A percentile compares a stretch with the other conserved stretches of the same genome.
Conservation (phyloP, 2,329 filamentous ascomycete genomes). For the Pseudogymnoascus sp. region DNA sequence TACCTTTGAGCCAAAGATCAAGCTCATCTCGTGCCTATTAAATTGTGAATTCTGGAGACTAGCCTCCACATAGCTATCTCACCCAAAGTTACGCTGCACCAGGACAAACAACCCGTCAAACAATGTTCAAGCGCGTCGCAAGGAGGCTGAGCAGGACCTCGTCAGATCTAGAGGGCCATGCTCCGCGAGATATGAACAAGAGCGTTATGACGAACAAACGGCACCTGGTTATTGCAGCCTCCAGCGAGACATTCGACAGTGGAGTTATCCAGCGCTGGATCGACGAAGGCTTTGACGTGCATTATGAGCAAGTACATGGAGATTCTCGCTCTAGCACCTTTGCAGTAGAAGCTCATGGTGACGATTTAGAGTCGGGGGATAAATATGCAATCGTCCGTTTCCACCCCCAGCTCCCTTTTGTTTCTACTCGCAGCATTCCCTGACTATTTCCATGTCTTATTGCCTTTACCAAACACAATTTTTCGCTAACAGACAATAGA, state of each 20-base stretch:
- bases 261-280: slow-evolving; percentile 45
- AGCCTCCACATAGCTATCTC: neutral
- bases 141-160: neutral
- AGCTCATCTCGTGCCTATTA: neutral
- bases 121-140: neutral
- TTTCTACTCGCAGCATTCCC: neutral
- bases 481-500: neutral
- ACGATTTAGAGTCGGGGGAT: slow-evolving; percentile 41
- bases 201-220: neutral
- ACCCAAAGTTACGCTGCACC: neutral
- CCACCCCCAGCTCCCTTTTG: slow-evolving; percentile 24
- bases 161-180: neutral
- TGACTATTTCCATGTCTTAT: slow-evolving; percentile 37
- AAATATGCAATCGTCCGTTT: slow-evolving; percentile 50
- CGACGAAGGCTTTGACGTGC: slow-evolving; percentile 51
- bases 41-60: neutral
- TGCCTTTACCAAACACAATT: slow-evolving; percentile 30
- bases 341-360: slow-evolving; percentile 40
- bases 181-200: neutral
- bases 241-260: slow-evolving; percentile 47
- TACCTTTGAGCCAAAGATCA: neutral
- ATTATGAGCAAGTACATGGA: slow-evolving; percentile 32
- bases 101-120: neutral
- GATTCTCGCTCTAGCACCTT: slow-evolving; percentile 25
- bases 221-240: slow-evolving; percentile 40